Evolutionary conservation across 768 basidiomycete genomes (phyloP).

Genomic region (Agaricus bisporus): DNA sequence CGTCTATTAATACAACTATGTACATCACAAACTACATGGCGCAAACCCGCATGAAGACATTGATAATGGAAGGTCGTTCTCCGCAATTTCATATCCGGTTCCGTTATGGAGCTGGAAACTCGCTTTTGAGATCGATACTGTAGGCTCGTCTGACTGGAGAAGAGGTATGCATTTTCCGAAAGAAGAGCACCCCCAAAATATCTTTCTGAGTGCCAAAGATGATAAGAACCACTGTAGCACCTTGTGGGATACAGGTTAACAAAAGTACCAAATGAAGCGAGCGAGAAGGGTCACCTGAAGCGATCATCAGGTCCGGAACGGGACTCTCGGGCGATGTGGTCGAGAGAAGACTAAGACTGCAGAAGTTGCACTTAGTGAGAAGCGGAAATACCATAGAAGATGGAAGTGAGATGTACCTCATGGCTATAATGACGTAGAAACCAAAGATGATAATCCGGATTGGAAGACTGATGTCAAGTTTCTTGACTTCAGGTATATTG

Average conservation of each 20-base stretch:
- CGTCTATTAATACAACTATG: too few relatives aligned
- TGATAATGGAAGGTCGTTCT: too few relatives aligned
- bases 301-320: constrained; percentile 40
- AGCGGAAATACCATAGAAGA: background rate
- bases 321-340: constrained; percentile 37
- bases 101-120: constrained; percentile 4
- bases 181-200: constrained; percentile 27
- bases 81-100: background rate
- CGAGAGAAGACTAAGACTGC: constrained; percentile 39
- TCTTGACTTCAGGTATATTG: constrained; percentile 13
- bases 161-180: constrained; percentile 23
- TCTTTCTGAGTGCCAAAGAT: constrained; percentile 44
- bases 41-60: too few relatives aligned
- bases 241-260: constrained; percentile 18
- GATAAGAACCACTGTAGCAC: constrained; percentile 35
- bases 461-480: constrained; percentile 37
- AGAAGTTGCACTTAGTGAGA: background rate
- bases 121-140: constrained; percentile 14
- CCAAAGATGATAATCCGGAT: constrained; percentile 41
- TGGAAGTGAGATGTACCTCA: constrained; percentile 25
- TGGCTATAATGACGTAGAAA: constrained; percentile 32
- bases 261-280: background rate
- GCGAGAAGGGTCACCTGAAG: constrained; percentile 27
- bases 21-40: too few relatives aligned
- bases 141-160: constrained; percentile 6